Base-by-base conservation (phyloP, 1,139 yeast species). In the Candida albicans region DNA sequence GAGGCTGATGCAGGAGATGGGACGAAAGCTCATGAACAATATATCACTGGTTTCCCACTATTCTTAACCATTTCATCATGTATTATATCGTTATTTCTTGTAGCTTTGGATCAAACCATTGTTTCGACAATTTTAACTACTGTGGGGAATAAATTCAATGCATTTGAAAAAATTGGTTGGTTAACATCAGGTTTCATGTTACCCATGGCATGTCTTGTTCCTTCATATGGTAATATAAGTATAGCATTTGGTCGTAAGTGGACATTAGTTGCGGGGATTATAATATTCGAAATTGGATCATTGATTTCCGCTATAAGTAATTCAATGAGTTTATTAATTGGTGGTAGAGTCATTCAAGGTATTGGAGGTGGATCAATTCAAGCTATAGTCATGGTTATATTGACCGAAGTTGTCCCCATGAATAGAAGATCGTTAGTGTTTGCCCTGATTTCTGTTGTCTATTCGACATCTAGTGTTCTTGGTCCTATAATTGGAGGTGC, bases 401-500 rank as follows among this genome's bases (percentile, higher is more conserved):
- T 80, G 18, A 74, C 85, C 4, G 89, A 84, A 51, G 61, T 79
- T 11, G 82, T 82, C 0, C 81, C 86, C 1, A 75, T 83, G 9
- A 67, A 76, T n/a, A 72, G 71, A 52, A 67, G 91, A 40, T 75
- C 87, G 0, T 54, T 79, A 45, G 66, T 77, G 32, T 73, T 73
- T 59, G 73, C 79, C 2, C 55, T 71, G 25, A 62, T 82, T 41
- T 81, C 82, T 11, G 60, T 73, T 22, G 71, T 81, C 0, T 82
- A 80, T 61, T 74, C 82, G 8, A 62, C 81, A 1, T 41, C 50
- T 5, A 69, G 81, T 18, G 83, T 73, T 2, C 56, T 75, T 33
- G 91, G 90, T 1, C 91, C 91, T 0, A 67, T 84, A 42, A 56
- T 84, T 33, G 90, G 90, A 25, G 90, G 90, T 27, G 82, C 84